Conservation (phyloP, 2,329 filamentous ascomycete genomes). For the Pseudocercospora crystallina region DNA sequence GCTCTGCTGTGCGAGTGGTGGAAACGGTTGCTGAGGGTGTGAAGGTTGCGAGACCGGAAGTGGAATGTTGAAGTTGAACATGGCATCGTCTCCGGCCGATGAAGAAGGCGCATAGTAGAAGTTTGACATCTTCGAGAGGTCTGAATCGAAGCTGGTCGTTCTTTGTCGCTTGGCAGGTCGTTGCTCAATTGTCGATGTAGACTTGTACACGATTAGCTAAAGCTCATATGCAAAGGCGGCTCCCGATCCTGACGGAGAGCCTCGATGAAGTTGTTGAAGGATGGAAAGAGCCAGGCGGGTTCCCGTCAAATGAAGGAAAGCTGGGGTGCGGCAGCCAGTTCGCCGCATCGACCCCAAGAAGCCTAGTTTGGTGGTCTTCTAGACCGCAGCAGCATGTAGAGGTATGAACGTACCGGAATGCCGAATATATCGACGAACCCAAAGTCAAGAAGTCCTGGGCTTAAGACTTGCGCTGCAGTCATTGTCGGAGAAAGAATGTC, state of each 20-base stretch:
- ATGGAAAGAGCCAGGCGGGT: constrained; percentile 1
- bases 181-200: constrained; percentile 2
- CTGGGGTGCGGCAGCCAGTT: neutral
- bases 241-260: neutral
- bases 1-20: constrained; percentile 5
- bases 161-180: constrained; percentile 9
- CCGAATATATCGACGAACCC: neutral
- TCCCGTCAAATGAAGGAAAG: constrained; percentile 4
- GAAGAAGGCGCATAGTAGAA: constrained; percentile 18
- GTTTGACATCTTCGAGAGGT: constrained; percentile 19
- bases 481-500: neutral
- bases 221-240: neutral
- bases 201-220: constrained; percentile 10
- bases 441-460: neutral
- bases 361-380: too few species aligned
- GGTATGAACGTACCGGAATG: neutral
- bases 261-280: neutral
- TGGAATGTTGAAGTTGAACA: constrained; percentile 15
- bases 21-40: constrained; percentile 8
- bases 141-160: constrained; percentile 5
- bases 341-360: neutral
- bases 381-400: neutral
- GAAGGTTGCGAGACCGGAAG: constrained; percentile 9
- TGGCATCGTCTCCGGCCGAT: constrained; percentile 13
- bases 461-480: constrained; percentile 7